Conservation (phyloP, 805 yeast genomes). For the Torulaspora gathmanii region DNA sequence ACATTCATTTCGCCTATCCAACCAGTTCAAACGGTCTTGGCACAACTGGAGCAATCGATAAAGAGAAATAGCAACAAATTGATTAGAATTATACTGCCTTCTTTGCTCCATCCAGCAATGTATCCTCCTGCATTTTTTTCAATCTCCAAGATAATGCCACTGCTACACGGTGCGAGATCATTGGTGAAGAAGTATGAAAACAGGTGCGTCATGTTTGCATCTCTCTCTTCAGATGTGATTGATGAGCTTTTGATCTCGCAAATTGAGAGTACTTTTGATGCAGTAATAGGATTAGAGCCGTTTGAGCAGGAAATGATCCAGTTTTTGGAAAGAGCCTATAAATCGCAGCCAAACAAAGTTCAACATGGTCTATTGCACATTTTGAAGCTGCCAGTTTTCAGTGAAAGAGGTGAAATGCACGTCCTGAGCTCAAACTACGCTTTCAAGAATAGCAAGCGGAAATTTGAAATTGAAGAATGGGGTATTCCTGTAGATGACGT, state of each 20-base stretch:
- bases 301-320: slow-evolving; percentile 69
- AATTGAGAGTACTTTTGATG: slow-evolving; percentile 58
- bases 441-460: slow-evolving; percentile 75
- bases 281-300: slow-evolving; percentile 71
- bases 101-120: slow-evolving; percentile 71
- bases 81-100: slow-evolving; percentile 67
- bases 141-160: slow-evolving; percentile 49
- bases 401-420: slow-evolving; percentile 72
- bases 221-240: slow-evolving; percentile 62
- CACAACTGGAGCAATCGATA: slow-evolving; percentile 43
- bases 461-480: slow-evolving; percentile 88
- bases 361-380: slow-evolving; percentile 86
- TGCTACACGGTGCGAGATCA: slow-evolving; percentile 55
- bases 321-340: slow-evolving; percentile 63
- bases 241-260: slow-evolving; percentile 47
- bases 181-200: slow-evolving; percentile 45
- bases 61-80: slow-evolving; percentile 43
- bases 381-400: slow-evolving; percentile 62
- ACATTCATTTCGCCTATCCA: slow-evolving; percentile 45
- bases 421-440: slow-evolving; percentile 72
- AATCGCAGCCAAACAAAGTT: slow-evolving; percentile 56
- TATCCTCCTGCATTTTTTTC: slow-evolving; percentile 51
- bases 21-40: slow-evolving; percentile 31
- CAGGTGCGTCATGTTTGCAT: slow-evolving; percentile 47
- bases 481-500: slow-evolving; percentile 94